Conservation (phyloP, 2,329 filamentous ascomycete species). For the Chalaropsis ovoidea region DNA sequence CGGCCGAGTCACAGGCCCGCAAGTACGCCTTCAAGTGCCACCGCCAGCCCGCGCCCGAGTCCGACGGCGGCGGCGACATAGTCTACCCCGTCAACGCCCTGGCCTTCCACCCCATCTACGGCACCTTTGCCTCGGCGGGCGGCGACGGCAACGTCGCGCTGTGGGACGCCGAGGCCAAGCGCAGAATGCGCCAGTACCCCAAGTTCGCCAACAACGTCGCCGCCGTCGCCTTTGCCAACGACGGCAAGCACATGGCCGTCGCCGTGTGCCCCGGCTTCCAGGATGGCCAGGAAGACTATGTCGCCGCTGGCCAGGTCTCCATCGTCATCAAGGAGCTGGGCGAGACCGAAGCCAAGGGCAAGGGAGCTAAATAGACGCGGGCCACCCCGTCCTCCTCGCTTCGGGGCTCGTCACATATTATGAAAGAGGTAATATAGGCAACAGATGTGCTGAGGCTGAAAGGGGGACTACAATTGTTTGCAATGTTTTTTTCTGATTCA, state of each 20-base stretch:
- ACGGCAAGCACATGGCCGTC: conserved; percentile 69
- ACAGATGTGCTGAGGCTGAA: neutral
- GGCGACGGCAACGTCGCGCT: conserved; percentile 86
- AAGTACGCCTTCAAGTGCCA: conserved; percentile 99
- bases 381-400: neutral
- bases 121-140: conserved; percentile 81
- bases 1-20: conserved; percentile 70
- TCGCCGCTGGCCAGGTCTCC: conserved; percentile 60
- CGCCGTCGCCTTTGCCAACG: conserved; percentile 62
- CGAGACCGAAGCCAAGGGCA: conserved; percentile 80
- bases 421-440: conserved; percentile 3
- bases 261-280: conserved; percentile 81
- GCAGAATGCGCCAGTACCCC: conserved; percentile 80
- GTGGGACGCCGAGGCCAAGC: conserved; percentile 86
- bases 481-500: conserved; percentile 4
- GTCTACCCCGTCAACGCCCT: conserved; percentile 88
- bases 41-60: conserved; percentile 57
- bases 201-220: conserved; percentile 71
- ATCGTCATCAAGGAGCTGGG: conserved; percentile 74
- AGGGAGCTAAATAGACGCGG: conserved; percentile 54
- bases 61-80: conserved; percentile 54
- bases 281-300: conserved; percentile 70
- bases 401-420: neutral
- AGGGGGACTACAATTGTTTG: conserved; percentile 13
- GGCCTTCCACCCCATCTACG: conserved; percentile 71